Conservation (phyloP, 495 filamentous ascomycete genomes). For the Talaromyces borbonicus region DNA sequence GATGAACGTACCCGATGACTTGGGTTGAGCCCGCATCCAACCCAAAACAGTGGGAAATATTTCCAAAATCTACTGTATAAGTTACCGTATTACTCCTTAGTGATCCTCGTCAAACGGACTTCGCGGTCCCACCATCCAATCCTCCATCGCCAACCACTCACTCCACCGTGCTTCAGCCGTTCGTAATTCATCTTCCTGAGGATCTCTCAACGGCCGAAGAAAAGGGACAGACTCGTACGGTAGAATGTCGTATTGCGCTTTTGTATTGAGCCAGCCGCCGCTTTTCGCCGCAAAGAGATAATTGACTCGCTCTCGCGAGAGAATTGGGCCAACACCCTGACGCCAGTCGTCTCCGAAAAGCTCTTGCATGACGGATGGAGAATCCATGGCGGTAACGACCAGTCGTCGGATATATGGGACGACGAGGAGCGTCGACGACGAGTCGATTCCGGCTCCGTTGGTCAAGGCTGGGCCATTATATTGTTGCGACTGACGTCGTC, state of each 20-base stretch:
- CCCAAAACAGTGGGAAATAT: no score
- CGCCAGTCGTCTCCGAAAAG: slow-evolving; percentile 87
- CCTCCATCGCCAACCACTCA: slow-evolving; percentile 88
- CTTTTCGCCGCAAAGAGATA: slow-evolving; percentile 96
- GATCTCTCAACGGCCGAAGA: slow-evolving; percentile 62
- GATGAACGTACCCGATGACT: no score
- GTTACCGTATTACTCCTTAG: no score
- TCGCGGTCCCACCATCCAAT: slow-evolving; percentile 79
- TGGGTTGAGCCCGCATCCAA: no score
- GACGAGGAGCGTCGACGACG: slow-evolving; percentile 47
- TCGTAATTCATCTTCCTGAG: slow-evolving; percentile 69
- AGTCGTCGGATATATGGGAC: slow-evolving; percentile 84
- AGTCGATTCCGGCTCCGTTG: slow-evolving; percentile 15
- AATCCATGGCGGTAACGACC: slow-evolving; percentile 80
- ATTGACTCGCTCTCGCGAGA: slow-evolving; percentile 80
- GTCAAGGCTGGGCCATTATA: slow-evolving; percentile 13
- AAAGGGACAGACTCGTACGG: slow-evolving; percentile 76
- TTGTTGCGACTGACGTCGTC: slow-evolving; percentile 11
- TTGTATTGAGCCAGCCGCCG: slow-evolving; percentile 76
- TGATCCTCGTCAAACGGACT: slow-evolving; percentile 30
- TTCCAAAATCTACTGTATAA: no score
- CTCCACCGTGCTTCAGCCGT: slow-evolving; percentile 73
- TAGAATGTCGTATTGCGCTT: slow-evolving; percentile 75
- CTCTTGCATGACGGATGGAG: slow-evolving; percentile 62
- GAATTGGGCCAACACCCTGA: slow-evolving; percentile 63